Base-by-base conservation (phyloP, 495 filamentous ascomycete species). In the Bathelium albidoporum region DNA sequence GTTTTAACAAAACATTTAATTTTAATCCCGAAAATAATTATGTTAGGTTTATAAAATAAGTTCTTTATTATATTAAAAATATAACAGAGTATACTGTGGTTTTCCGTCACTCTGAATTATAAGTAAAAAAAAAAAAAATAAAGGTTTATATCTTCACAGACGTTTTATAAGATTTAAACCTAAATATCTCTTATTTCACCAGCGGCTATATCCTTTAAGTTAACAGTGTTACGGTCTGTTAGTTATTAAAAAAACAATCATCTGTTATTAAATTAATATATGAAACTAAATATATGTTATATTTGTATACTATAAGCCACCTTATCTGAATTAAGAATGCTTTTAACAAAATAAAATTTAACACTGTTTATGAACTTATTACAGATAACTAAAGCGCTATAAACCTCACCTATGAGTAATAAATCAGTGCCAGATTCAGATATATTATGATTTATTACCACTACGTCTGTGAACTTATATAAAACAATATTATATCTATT, bases 261-360 rank as follows among this genome's bases (percentile, higher is more conserved):
- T 63, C 41, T 31, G 44, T 63, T 24, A 44, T 44, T 41, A 41
- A 32, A 28, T 24, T 2, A 24, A 63, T 31, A 10, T 63, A 28
- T 36, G 61, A 63, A 63, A 44, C 61, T 9, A 44, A 63, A n/a
- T 63, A 63, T 53, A 63, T 63, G 44, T 32, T 31, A 7, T 44
- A 31, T 32, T 63, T 44, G 1, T 20, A 63, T 43, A 28, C 61
- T 20, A 44, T 28, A 7, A 52, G 43, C 18, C 61, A 63, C n/a
- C 28, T 63, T 10, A 52, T 63, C 2, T 63, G 61, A 44, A 63
- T 29, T 2, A 41, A 41, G 16, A 7, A 7, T 16, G 36, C 36
- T 7, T 7, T 41, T 7, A 16, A 41, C 36, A 16, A 41, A 41
- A 7, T 41, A 16, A 41, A 41, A 41, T 7, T 41, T 41, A 41